phyloP scores from a whole-genome alignment of 2,329 filamentous ascomycete genomes.

The Trichoderma citrinoviride region DNA sequence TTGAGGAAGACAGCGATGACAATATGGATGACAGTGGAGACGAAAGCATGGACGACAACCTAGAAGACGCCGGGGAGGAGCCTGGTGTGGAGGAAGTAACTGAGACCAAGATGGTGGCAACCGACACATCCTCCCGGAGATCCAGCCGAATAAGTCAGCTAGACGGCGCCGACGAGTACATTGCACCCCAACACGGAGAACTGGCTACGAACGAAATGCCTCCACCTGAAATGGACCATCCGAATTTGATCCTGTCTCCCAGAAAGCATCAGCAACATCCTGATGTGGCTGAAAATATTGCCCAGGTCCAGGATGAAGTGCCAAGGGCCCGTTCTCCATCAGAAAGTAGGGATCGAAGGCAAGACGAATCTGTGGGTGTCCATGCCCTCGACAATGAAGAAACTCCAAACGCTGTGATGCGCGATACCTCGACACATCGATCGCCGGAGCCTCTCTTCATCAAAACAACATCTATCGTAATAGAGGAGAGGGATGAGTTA shows the following conservation, averaged over 20 bases:
- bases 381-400: neutral
- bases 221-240: neutral
- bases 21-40: neutral
- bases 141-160: constrained; percentile 14
- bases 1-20: constrained; percentile 10
- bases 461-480: neutral
- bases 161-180: constrained; percentile 1
- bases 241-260: neutral
- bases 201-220: neutral
- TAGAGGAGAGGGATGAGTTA: neutral
- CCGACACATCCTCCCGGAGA: neutral
- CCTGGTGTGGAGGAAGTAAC: neutral
- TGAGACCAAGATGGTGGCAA: neutral
- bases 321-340: neutral
- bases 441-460: neutral
- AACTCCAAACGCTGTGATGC: neutral
- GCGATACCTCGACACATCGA: neutral
- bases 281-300: neutral
- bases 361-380: neutral
- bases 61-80: neutral
- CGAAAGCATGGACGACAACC: neutral
- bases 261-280: neutral
- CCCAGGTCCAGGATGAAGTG: neutral
- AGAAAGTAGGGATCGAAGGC: neutral
- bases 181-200: neutral